These are phyloP conservation scores for Maudiozyma humilis DNA, from an alignment of 1,139 yeast species.

Conservation along the genomic window DNA sequence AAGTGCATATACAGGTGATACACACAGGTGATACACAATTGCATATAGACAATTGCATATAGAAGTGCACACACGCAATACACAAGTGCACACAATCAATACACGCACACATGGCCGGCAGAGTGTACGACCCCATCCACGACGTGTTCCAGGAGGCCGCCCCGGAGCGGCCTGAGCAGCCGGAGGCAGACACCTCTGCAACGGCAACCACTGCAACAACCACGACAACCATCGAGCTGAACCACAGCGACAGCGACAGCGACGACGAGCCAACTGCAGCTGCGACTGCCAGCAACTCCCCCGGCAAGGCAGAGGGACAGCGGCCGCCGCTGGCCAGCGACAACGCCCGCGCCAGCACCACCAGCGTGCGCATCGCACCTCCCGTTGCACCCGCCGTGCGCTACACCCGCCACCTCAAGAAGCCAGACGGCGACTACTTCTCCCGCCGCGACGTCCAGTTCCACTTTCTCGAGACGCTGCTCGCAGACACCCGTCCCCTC, in stretches of 20 bases:
- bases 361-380: too few relatives aligned
- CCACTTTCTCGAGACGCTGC: conserved; percentile 59
- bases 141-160: conserved; percentile 26
- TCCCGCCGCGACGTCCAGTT: conserved; percentile 86
- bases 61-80: too few relatives aligned
- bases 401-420: conserved; percentile 59
- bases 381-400: too few relatives aligned
- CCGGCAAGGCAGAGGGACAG: too few relatives aligned
- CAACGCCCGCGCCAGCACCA: too few relatives aligned
- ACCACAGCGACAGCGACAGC: conserved; percentile 4
- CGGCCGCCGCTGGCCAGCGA: too few relatives aligned
- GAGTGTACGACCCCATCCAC: conserved; percentile 32
- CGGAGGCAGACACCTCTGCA: neutral
- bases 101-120: conserved; percentile 18
- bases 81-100: neutral
- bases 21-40: too few relatives aligned
- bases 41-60: too few relatives aligned
- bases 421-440: conserved; percentile 85
- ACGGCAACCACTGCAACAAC: neutral
- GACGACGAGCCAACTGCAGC: conserved; percentile 10
- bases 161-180: neutral
- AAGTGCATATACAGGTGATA: too few relatives aligned
- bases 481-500: conserved; percentile 54
- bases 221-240: neutral
- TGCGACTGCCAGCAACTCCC: conserved; percentile 5